Base-by-base conservation (phyloP, 495 filamentous ascomycete species). In the Aspergillus olivimuriae region DNA sequence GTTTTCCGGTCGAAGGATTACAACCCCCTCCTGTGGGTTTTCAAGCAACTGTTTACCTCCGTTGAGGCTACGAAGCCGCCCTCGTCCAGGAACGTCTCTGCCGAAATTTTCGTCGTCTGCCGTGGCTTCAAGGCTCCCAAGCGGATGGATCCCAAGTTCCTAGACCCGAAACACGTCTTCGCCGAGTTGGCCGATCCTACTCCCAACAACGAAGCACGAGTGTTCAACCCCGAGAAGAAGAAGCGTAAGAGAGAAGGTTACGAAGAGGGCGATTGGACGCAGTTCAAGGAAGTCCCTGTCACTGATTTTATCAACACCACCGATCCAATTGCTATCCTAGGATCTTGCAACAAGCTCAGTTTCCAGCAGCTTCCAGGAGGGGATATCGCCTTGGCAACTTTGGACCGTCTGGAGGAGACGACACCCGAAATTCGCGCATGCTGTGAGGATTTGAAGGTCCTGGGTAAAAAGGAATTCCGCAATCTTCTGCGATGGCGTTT, bases 1-100 rank as follows among this genome's bases (percentile, higher is more conserved):
- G 86, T 99, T 20, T 99, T 99, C 73, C 66, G 92, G 46, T 94
- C 87, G n/a, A 95, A 94, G 56, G 90, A 98, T 61, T 96, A 95
- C 74, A 95, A 96, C 60, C 79, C 86, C 35, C 69, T 99, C 34
- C 78, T 96, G 35, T 99, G 92, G 92, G 91, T 97, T 32, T 94
- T 95, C 74, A 94, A 94, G 55, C 94, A 97, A 62, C 73, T 97
- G 2, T 98, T 98, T 71, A 75, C 73, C 20, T 91, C 90, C 34
- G 92, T 98, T 39, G 89, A 97, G 55, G 89, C 92, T 4, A 98
- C 92, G 7, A 98, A 98, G 65, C 92, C 92, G 10, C 92, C 92
- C 4, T 95, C 91, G 3, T 94, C 88, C 1, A 75, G 92, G 67
- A 95, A 90, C 49, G 92, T 97, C 19, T 95, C 89, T 18, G 91